Percentiles rank a stretch among this genome's conserved stretches.
phyloP scores from a whole-genome alignment of 2,329 filamentous ascomycete species.

The Aureobasidium sp. region DNA sequence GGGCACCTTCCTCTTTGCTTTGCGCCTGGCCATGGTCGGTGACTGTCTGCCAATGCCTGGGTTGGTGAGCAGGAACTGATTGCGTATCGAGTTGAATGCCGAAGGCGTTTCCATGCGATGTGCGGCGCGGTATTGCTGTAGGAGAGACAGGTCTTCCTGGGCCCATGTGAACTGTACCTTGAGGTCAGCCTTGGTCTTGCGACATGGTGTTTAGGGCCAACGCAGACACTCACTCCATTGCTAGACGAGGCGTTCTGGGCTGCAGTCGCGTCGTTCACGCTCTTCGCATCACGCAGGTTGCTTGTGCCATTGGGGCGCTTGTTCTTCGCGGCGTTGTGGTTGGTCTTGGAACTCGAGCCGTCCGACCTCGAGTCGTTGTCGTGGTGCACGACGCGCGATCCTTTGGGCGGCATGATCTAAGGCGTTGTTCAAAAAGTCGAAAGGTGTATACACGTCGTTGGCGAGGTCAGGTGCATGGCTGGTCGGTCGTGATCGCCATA shows the following conservation, averaged over 20 bases:
- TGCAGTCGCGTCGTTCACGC: neutral
- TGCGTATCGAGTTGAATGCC: conserved; percentile 52
- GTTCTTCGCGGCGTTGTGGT: neutral
- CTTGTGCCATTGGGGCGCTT: conserved; percentile 14
- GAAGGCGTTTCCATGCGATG: conserved; percentile 65
- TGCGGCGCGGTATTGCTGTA: conserved; percentile 69
- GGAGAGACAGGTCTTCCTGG: conserved; percentile 32
- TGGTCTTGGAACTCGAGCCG: conserved; percentile 15
- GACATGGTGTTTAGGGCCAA: neutral
- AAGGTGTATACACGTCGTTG: neutral
- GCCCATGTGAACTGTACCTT: conserved; percentile 13
- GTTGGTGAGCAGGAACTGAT: conserved; percentile 45
- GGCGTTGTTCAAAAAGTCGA: neutral
- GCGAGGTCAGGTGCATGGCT: conserved; percentile 4
- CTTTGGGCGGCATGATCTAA: conserved; percentile 13
- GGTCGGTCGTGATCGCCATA: neutral
- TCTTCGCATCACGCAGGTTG: conserved; percentile 4
- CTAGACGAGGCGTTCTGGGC: conserved; percentile 3
- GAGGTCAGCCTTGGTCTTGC: neutral
- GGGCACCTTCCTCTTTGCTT: conserved; percentile 58
- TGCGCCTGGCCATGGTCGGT: conserved; percentile 66
- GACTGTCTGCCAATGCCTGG: conserved; percentile 62
- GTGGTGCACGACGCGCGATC: conserved; percentile 13
- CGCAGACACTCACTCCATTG: conserved; percentile 8
- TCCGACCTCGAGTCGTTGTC: conserved; percentile 15